Conservation (phyloP, 1,284 basidiomycete species). For the Vanrija humicola region DNA sequence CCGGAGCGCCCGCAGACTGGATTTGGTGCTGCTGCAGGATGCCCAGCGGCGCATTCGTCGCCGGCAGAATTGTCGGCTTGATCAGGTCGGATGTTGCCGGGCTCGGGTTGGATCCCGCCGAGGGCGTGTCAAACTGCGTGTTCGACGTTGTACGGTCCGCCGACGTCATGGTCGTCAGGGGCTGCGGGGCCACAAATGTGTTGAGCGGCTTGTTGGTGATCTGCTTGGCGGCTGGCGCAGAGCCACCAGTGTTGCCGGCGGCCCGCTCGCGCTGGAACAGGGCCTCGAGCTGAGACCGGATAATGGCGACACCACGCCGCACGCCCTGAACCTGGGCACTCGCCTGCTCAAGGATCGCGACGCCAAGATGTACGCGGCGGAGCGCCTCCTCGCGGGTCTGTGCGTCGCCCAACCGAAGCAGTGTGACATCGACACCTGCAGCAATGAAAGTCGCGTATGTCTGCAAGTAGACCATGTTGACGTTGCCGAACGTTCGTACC, state of each 20-base stretch:
- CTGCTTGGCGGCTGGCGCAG: too few relatives aligned
- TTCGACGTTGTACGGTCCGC: too few relatives aligned
- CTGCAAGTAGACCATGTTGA: constrained; percentile 26
- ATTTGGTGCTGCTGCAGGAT: too few relatives aligned
- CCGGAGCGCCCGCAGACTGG: neutral
- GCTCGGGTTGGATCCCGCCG: too few relatives aligned
- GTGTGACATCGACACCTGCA: constrained; percentile 20
- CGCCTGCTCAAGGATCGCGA: constrained; percentile 22
- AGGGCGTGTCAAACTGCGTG: too few relatives aligned
- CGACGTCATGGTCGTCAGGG: too few relatives aligned
- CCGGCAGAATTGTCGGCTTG: too few relatives aligned
- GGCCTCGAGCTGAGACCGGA: constrained; percentile 17
- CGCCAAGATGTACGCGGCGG: constrained; percentile 17
- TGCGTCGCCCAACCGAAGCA: constrained; percentile 6
- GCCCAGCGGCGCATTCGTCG: too few relatives aligned
- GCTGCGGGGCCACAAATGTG: too few relatives aligned
- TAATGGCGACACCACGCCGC: constrained; percentile 18
- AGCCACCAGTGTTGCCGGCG: neutral
- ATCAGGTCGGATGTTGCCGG: neutral
- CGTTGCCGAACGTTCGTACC: constrained; percentile 21
- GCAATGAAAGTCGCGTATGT: constrained; percentile 25
- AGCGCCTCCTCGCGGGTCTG: constrained; percentile 20
- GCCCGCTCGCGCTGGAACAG: constrained; percentile 8
- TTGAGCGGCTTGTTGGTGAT: too few relatives aligned
- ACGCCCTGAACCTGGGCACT: constrained; percentile 20